Evolutionary conservation across 116 monocot genomes (phyloP), one percentile per base, ranked within the genome.

Genomic region (Iris pallida): DNA sequence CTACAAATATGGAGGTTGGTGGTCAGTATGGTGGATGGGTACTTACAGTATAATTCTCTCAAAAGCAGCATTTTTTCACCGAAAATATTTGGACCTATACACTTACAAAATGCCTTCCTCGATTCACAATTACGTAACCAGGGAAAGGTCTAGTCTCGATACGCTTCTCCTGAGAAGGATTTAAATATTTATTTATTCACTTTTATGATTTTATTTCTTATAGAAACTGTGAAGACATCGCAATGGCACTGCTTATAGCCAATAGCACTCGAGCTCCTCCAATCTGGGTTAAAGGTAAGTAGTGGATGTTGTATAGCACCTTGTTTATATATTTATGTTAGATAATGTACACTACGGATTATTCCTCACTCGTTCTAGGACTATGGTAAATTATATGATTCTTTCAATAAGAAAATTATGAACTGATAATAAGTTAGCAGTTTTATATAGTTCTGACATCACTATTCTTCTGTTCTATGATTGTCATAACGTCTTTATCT

Each of bases 11-110:
- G 81, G 81, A 59, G 84, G 85, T 13, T 85, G 84, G 84, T 85
- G 85, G 88, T 84, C 88, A 16, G 88, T 85, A 18, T 84, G 88
- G 84, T 84, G 88, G 88, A 84, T 53, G 42, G 85, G 82, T 57
- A 71, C 81, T 47, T 88, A 84, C 53, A 84, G 84, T 68, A 88
- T 88, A 79, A 71, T 88, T 76, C 88, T 88, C 18, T 81, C 88
- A 5, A 88, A 84, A 57, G 88, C 82, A 16, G 85, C 84, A 65
- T 88, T 84, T 75, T 88, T 88, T 68, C 81, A 84, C 71, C 71
- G 61, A 52, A 73, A 76, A 61, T 88, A 88, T 55, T 65, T 84
- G 47, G 81, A 73, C 59, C 53, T 84, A 68, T 88, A 88, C 69
- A 84, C 82, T 30, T 52, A 79, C 53, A 51, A 60, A 20, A 88